Conservation (phyloP, 2,329 filamentous ascomycete genomes). For the Aspergillus awamori region DNA sequence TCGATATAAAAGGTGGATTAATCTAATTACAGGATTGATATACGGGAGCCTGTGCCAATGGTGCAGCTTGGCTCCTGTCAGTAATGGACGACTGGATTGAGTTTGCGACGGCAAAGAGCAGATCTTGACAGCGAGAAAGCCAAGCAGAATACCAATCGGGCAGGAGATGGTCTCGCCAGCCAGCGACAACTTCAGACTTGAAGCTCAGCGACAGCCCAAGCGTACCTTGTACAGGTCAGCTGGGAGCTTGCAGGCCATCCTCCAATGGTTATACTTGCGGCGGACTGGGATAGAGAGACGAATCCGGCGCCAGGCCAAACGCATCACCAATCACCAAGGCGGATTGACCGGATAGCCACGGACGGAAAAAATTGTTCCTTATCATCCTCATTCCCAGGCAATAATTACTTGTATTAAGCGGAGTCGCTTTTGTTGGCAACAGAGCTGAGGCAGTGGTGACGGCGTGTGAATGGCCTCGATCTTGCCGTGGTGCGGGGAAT, state of each 20-base stretch:
- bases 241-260: neutral
- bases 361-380: slow-evolving; percentile 1
- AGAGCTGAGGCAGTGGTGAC: neutral
- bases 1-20: neutral
- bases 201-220: neutral
- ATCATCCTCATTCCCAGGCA: neutral
- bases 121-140: neutral
- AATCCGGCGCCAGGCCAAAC: slow-evolving; percentile 1
- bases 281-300: neutral
- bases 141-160: neutral
- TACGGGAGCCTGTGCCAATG: neutral
- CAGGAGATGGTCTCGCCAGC: neutral
- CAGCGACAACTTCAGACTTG: neutral
- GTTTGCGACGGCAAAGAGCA: neutral
- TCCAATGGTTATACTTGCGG: neutral
- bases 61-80: neutral
- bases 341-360: slow-evolving; percentile 1
- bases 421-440: neutral
- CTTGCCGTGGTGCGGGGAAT: slow-evolving; percentile 3
- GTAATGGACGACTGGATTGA: neutral
- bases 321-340: neutral
- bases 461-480: neutral
- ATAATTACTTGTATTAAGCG: slow-evolving; percentile 6
- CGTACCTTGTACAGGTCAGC: neutral
- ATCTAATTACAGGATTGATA: neutral